These are phyloP conservation scores for Ilyonectria robusta DNA, from an alignment of 2,329 filamentous ascomycete genomes.

Conservation along the genomic window DNA sequence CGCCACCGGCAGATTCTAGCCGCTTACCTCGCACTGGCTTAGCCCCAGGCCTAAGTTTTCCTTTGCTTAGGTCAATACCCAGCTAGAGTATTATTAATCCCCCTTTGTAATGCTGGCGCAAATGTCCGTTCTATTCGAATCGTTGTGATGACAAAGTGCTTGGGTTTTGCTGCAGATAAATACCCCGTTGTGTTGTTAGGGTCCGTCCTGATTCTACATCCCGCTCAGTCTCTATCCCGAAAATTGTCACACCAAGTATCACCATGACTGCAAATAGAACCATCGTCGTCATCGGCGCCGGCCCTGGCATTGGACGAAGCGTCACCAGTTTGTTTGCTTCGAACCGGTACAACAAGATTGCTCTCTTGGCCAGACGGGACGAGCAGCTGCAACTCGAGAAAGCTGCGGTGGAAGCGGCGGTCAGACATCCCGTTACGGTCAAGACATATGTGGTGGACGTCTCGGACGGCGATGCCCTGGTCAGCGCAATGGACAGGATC, in stretches of 20 bases:
- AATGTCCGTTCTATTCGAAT: not conserved
- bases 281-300: conserved; percentile 1
- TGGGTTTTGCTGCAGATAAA: not conserved
- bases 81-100: not conserved
- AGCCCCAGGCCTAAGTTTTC: too few species aligned
- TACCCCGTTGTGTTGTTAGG: not conserved
- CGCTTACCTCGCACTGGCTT: too few species aligned
- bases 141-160: not conserved
- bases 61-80: too few species aligned
- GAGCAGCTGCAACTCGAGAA: not conserved
- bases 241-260: not conserved
- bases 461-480: conserved; percentile 4
- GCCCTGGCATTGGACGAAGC: conserved; percentile 6
- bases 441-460: conserved; percentile 9
- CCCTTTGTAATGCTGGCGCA: too few species aligned
- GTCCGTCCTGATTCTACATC: not conserved
- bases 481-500: not conserved
- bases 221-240: not conserved
- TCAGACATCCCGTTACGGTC: not conserved
- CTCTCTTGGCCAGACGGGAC: not conserved
- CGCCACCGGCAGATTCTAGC: too few species aligned
- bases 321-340: not conserved
- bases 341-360: not conserved
- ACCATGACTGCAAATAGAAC: not conserved
- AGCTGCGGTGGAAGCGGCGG: not conserved